A percentile compares a stretch with the other conserved stretches of the same genome.
Conservation (phyloP, 73 alveolate genomes). For the Durusdinium trenchii region DNA sequence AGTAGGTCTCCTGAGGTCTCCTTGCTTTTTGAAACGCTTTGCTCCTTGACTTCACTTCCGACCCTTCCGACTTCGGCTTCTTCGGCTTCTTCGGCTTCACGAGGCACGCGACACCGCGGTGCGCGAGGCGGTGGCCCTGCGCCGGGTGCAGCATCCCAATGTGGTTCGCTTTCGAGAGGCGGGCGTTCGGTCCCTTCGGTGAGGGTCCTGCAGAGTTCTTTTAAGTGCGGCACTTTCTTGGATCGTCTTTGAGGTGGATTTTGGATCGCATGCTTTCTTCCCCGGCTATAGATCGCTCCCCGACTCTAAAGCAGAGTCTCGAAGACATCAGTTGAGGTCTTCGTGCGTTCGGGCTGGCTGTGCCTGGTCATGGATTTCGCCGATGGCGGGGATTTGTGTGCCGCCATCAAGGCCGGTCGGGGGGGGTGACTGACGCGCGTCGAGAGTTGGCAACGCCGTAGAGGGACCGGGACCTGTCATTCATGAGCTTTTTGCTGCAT, state of each 20-base stretch:
- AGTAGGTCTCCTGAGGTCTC: no score
- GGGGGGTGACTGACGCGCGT: no score
- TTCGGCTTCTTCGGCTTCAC: not conserved
- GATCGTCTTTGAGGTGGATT: not conserved
- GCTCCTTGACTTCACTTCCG: no score
- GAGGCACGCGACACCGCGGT: slow-evolving; percentile 93
- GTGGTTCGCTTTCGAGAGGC: slow-evolving; percentile 69
- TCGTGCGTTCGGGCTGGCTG: slow-evolving; percentile 79
- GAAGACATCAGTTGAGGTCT: not conserved
- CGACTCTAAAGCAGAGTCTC: not conserved
- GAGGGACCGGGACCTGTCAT: no score
- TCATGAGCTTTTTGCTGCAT: no score
- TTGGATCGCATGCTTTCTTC: not conserved
- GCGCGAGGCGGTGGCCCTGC: slow-evolving; percentile 90
- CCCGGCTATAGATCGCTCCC: not conserved
- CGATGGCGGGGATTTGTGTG: slow-evolving; percentile 89
- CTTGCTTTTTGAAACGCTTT: no score
- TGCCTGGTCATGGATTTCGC: slow-evolving; percentile 94
- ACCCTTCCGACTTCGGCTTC: not conserved
- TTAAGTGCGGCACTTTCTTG: no score
- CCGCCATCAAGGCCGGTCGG: slow-evolving; percentile 59
- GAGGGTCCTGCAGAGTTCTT: no score
- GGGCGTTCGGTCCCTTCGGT: no score
- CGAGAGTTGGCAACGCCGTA: no score
- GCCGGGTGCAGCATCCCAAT: slow-evolving; percentile 65